Conservation (phyloP, 148 eudicot species). For the Heliosperma pusillum region DNA sequence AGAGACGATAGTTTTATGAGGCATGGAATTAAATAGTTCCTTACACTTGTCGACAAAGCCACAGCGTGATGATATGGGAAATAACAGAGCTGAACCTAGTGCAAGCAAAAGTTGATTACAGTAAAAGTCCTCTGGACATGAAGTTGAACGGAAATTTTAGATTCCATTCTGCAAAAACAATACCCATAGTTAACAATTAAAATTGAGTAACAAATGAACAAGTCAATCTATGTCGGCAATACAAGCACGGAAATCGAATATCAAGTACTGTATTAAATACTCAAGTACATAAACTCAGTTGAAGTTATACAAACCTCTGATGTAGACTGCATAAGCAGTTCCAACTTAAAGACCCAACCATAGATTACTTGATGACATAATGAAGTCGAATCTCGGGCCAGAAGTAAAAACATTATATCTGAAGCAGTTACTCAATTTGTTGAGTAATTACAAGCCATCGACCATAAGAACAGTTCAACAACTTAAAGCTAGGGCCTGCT, state of each 20-base stretch:
- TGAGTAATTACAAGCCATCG: neutral
- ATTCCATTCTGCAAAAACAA: neutral
- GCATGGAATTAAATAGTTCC: constrained; percentile 44
- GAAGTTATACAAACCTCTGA: neutral
- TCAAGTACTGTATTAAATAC: neutral
- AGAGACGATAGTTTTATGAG: constrained; percentile 46
- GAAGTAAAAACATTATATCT: neutral
- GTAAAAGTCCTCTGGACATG: neutral
- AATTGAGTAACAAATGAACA: neutral
- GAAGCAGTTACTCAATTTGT: neutral
- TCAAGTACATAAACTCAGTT: neutral
- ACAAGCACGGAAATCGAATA: neutral
- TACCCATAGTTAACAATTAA: neutral
- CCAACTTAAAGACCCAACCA: neutral
- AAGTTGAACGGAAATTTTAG: neutral
- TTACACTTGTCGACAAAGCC: constrained; percentile 44
- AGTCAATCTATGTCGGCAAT: neutral
- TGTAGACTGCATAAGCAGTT: neutral
- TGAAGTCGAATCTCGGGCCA: neutral
- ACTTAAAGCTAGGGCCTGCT: neutral
- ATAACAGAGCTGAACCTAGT: neutral
- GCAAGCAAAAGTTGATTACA: neutral
- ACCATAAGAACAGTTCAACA: neutral
- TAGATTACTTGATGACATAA: neutral
- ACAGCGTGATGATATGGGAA: neutral